Evolutionary conservation across 116 monocot genomes (phyloP), one percentile per base, ranked within the genome.

Genomic region (Cymodocea nodosa): DNA sequence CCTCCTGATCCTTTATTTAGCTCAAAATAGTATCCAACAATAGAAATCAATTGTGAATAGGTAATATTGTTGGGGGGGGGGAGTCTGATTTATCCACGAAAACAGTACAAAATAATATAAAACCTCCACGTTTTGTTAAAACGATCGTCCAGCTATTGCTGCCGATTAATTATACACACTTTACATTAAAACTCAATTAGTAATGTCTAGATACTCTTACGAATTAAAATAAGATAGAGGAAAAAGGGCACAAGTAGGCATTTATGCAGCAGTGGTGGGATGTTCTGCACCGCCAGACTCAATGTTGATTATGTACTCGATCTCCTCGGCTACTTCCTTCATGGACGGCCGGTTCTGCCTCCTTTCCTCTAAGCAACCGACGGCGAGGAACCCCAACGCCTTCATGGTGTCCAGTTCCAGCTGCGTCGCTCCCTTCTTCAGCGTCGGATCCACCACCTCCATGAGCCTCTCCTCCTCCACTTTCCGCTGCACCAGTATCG

Each of bases 281-380:
- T 44, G 55, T 37, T 65, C 44, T 1, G 34, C 63, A 23, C 53
- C 61, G 1, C 77, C 82, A 14, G 62, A 63, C 65, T 82, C 75
- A 14, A 93, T 77, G 70, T 67, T 81, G 25, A 94, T 94, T 23
- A 94, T 89, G 63, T 87, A 86, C 59, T 84, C 89, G 40, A 94
- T 89, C 78, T 93, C 93, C 76, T 93, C 89, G 0, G 79, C 19
- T 15, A 94, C 82, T 69, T 89, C 94, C 81, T 84, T 94, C 90
- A 87, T 89, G 1, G 84, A 84, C 14, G 94, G 89, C 57, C 89
- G 50, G 72, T 89, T 84, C 76, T 94, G 94, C 59, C 94, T 36
- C 61, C 62, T 77, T 76, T 94, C 87, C 73, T 89, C 94, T n/a
- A 89, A 72, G 73, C 94, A 94, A 0, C 90, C 84, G 53, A 89